These are phyloP conservation scores for Stephania cephalantha DNA, from an alignment of 164 flowering plant genomes.

Conservation along the genomic window DNA sequence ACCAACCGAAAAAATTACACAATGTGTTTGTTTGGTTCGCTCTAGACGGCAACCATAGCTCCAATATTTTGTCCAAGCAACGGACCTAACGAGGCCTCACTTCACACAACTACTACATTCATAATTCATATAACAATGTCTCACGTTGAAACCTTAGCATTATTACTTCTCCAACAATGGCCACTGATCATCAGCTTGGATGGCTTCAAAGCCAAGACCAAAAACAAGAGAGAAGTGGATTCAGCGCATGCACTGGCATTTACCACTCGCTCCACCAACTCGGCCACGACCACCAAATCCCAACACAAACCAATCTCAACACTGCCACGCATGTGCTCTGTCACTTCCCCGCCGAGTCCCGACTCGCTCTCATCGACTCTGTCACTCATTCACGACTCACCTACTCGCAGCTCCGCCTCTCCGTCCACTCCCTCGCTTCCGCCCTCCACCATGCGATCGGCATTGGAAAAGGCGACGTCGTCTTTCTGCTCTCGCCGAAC, in stretches of 20 bases:
- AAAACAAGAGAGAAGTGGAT: constrained; percentile 23
- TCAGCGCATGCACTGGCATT: constrained; percentile 36
- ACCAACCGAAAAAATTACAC: background rate
- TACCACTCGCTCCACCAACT: constrained; percentile 41
- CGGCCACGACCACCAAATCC: constrained; percentile 21
- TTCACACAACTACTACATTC: background rate
- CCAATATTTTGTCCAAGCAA: background rate
- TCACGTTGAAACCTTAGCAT: background rate
- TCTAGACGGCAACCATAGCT: background rate
- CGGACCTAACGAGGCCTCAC: background rate
- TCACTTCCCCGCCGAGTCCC: constrained; percentile 49
- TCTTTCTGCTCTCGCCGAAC: constrained; percentile 63
- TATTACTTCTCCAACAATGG: background rate
- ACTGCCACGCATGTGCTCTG: constrained; percentile 46
- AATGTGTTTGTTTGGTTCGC: background rate
- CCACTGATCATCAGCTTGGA: background rate
- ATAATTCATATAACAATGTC: background rate
- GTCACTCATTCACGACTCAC: constrained; percentile 32
- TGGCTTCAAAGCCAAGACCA: background rate
- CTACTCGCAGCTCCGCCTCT: constrained; percentile 37
- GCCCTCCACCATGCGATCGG: constrained; percentile 48
- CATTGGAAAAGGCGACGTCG: constrained; percentile 58
- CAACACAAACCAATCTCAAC: constrained; percentile 40
- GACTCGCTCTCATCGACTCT: constrained; percentile 57
- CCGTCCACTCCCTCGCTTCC: constrained; percentile 38